A percentile compares a stretch with the other conserved stretches of the same genome.
phyloP scores from a whole-genome alignment of 768 basidiomycete genomes.

The Brasilioporus rufonigricans region DNA sequence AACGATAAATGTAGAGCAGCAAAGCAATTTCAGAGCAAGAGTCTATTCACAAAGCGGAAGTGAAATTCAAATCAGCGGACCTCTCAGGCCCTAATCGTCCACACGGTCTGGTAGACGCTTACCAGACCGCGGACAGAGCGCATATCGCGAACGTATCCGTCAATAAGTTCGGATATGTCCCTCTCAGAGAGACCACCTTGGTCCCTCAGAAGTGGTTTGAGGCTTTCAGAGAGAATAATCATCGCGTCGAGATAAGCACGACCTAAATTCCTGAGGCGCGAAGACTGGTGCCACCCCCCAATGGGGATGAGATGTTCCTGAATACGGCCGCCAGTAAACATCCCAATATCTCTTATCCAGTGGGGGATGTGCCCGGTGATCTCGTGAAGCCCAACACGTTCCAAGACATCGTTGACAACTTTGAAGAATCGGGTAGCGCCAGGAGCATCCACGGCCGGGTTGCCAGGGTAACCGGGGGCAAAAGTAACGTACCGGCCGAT shows the following conservation, averaged over 20 bases:
- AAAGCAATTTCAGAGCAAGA: background rate
- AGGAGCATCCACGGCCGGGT: slow-evolving; percentile 23
- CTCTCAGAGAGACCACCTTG: slow-evolving; percentile 37
- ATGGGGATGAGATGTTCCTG: slow-evolving; percentile 47
- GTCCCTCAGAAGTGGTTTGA: slow-evolving; percentile 44
- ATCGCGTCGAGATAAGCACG: slow-evolving; percentile 38
- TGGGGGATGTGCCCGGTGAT: slow-evolving; percentile 38
- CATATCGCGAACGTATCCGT: slow-evolving; percentile 47
- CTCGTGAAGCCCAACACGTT: slow-evolving; percentile 36
- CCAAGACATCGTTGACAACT: slow-evolving; percentile 42
- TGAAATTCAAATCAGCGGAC: background rate
- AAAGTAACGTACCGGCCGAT: slow-evolving; percentile 47
- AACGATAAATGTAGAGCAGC: background rate
- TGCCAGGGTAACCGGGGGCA: slow-evolving; percentile 32
- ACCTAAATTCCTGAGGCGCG: slow-evolving; percentile 39
- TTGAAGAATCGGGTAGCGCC: slow-evolving; percentile 32
- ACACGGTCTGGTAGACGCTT: slow-evolving; percentile 47
- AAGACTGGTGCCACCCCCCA: slow-evolving; percentile 49
- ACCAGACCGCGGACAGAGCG: slow-evolving; percentile 46
- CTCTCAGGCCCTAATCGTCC: slow-evolving; percentile 36
- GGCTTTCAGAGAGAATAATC: slow-evolving; percentile 44
- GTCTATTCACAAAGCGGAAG: background rate
- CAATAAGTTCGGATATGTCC: slow-evolving; percentile 40
- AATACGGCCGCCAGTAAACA: slow-evolving; percentile 42
- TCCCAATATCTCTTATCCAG: slow-evolving; percentile 35